A percentile compares a stretch with the other conserved stretches of the same genome.
These are phyloP conservation scores for Gloeophyllum trabeum DNA, from an alignment of 768 basidiomycete species.

Conservation along the genomic window DNA sequence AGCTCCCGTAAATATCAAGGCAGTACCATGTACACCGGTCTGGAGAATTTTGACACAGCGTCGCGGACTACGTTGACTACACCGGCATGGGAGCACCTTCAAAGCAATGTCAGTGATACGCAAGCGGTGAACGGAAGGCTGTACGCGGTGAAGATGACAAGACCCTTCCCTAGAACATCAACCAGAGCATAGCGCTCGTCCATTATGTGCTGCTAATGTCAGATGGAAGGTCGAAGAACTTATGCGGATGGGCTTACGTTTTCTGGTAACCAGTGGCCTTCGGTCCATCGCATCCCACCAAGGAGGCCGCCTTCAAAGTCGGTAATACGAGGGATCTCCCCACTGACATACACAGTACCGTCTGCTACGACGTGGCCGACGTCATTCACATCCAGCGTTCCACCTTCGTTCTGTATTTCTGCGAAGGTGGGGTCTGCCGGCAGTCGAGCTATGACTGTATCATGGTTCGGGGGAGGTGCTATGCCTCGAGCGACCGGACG, in stretches of 20 bases:
- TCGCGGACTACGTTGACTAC: constrained; percentile 77
- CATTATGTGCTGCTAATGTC: constrained; percentile 48
- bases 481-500: constrained; percentile 69
- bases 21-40: constrained; percentile 69
- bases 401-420: constrained; percentile 45
- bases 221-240: neutral
- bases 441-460: constrained; percentile 46
- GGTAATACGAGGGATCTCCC: constrained; percentile 66
- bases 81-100: constrained; percentile 66
- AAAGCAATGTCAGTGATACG: neutral
- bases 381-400: constrained; percentile 37
- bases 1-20: neutral
- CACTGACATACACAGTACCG: constrained; percentile 64
- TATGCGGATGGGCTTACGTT: constrained; percentile 6
- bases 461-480: constrained; percentile 46
- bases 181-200: constrained; percentile 74
- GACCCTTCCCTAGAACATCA: constrained; percentile 72
- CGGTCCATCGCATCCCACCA: constrained; percentile 55
- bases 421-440: constrained; percentile 66
- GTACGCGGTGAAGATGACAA: constrained; percentile 77
- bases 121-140: neutral
- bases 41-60: constrained; percentile 44
- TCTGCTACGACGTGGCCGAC: constrained; percentile 59
- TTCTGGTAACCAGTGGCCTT: constrained; percentile 38
- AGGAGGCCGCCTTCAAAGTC: constrained; percentile 57